Conservation (phyloP, 1,284 basidiomycete species). For the Limonomyces culmigenus region DNA sequence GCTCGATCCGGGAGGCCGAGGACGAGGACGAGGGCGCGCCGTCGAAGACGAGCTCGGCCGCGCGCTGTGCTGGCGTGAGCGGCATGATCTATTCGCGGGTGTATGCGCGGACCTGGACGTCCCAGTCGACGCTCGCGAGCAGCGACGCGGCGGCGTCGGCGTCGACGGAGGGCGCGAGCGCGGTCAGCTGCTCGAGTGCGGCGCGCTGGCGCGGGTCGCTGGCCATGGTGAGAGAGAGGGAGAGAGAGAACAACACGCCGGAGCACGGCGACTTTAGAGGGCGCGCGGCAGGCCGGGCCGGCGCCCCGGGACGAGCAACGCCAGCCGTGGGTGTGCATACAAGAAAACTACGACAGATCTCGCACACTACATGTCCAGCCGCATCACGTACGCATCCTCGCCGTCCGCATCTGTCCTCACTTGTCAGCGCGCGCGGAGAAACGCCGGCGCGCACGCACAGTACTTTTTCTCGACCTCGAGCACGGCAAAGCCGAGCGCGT, state of each 20-base stretch:
- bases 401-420: constrained; percentile 90
- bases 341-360: too few relatives aligned
- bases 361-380: too few relatives aligned
- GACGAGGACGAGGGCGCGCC: constrained; percentile 10
- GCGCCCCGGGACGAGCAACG: too few relatives aligned
- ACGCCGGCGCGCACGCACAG: constrained; percentile 50
- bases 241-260: too few relatives aligned
- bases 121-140: constrained; percentile 47
- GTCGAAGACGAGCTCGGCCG: constrained; percentile 45
- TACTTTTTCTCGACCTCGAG: constrained; percentile 67
- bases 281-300: too few relatives aligned
- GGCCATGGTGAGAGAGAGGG: background rate
- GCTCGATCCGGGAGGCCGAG: constrained; percentile 13
- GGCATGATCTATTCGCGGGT: constrained; percentile 2
- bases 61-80: constrained; percentile 20
- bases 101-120: constrained; percentile 34
- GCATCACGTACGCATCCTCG: constrained; percentile 87
- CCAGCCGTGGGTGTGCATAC: too few relatives aligned
- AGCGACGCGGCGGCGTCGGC: constrained; percentile 38
- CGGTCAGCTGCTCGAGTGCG: constrained; percentile 33
- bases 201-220: constrained; percentile 24
- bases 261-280: too few relatives aligned
- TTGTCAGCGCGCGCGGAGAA: too few relatives aligned
- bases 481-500: constrained; percentile 70
- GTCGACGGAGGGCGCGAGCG: constrained; percentile 38